phyloP scores from a whole-genome alignment of 148 eudicot genomes.

The Cornus florida region DNA sequence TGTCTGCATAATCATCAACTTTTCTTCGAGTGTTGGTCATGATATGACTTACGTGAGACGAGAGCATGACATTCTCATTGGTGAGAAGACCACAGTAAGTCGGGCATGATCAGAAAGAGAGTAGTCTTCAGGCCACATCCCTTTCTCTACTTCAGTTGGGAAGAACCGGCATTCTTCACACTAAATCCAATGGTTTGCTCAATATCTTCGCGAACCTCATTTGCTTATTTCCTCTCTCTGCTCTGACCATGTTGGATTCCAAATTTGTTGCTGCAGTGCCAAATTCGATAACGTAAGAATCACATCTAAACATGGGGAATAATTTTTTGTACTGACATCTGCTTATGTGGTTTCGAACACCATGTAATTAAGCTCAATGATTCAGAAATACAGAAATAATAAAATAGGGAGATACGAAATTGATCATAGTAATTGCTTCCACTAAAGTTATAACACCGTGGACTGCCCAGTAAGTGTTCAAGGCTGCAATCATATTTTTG shows the following conservation, averaged over 20 bases:
- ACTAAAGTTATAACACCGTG: background rate
- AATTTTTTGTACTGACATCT: background rate
- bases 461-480: background rate
- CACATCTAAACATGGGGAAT: background rate
- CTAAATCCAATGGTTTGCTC: slow-evolving; percentile 78
- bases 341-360: background rate
- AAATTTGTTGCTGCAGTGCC: slow-evolving; percentile 67
- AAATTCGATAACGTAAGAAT: slow-evolving; percentile 7
- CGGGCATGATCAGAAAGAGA: slow-evolving; percentile 98
- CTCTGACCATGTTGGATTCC: slow-evolving; percentile 61
- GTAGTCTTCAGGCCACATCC: slow-evolving; percentile 96
- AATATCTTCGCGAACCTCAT: slow-evolving; percentile 40
- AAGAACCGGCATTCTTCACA: slow-evolving; percentile 86
- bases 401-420: too few species aligned
- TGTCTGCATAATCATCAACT: background rate
- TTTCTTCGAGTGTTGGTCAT: background rate
- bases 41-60: slow-evolving; percentile 13
- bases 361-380: too few species aligned
- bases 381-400: too few species aligned
- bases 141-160: slow-evolving; percentile 96
- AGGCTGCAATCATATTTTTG: background rate
- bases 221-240: slow-evolving; percentile 32
- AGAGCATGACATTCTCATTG: slow-evolving; percentile 84
- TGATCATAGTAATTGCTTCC: background rate
- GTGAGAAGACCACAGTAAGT: slow-evolving; percentile 91